phyloP scores from a whole-genome alignment of 2,329 filamentous ascomycete genomes.

The Aspergillus ustus region DNA sequence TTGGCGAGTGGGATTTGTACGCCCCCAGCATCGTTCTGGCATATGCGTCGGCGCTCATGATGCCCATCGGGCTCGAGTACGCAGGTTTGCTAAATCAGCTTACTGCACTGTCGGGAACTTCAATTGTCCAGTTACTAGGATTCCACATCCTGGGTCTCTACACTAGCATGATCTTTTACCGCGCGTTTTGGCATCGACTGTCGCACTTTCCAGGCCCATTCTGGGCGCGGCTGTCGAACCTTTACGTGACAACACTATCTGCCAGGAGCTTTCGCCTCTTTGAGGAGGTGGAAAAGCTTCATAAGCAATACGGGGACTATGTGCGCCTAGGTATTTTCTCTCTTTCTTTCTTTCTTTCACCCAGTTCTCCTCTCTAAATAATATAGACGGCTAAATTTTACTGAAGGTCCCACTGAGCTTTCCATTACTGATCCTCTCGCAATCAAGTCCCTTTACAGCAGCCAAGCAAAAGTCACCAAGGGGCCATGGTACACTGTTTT shows the following conservation, averaged over 20 bases:
- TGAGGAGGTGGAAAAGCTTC: slow-evolving; percentile 24
- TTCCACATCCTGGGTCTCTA: neutral
- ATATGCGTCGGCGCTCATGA: neutral
- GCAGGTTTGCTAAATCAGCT: neutral
- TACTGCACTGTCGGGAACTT: neutral
- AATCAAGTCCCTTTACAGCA: neutral
- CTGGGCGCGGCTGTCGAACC: slow-evolving; percentile 26
- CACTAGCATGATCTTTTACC: slow-evolving; percentile 44
- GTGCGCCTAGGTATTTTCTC: slow-evolving; percentile 35
- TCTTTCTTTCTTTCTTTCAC: neutral
- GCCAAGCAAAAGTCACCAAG: slow-evolving; percentile 21
- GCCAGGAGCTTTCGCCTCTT: slow-evolving; percentile 26
- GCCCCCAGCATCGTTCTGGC: neutral
- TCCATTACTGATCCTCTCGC: slow-evolving; percentile 12
- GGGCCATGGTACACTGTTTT: slow-evolving; percentile 32
- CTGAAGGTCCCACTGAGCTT: slow-evolving; percentile 14
- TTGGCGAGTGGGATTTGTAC: slow-evolving; percentile 9
- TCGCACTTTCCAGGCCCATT: slow-evolving; percentile 21
- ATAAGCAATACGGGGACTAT: slow-evolving; percentile 34
- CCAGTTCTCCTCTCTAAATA: neutral
- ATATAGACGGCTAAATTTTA: neutral
- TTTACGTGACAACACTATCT: slow-evolving; percentile 33
- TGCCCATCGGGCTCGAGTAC: neutral
- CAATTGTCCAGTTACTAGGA: neutral
- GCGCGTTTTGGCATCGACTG: slow-evolving; percentile 28